Conservation (phyloP, 345 rosid species). For the Moricandia arvensis region DNA sequence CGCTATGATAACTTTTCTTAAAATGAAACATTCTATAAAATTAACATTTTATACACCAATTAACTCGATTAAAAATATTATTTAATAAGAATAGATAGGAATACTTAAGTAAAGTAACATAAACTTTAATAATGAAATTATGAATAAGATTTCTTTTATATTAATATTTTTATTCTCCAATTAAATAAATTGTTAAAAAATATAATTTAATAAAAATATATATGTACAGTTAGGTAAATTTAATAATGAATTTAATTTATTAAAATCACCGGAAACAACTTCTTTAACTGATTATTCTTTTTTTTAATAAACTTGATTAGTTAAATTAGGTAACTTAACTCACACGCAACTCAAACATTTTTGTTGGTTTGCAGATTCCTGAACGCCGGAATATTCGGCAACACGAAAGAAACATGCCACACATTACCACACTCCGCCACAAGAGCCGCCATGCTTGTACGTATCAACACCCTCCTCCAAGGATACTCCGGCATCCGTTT, state of each 20-base stretch:
- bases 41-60: no score
- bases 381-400: constrained; percentile 68
- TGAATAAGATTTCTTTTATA: no score
- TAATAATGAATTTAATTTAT: neutral
- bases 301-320: neutral
- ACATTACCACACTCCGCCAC: constrained; percentile 59
- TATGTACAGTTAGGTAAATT: neutral
- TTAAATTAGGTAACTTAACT: constrained; percentile 18
- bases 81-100: no score
- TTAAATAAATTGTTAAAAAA: no score
- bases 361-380: constrained; percentile 45
- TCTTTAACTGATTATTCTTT: neutral
- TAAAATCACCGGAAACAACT: neutral
- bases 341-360: constrained; percentile 14
- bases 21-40: neutral
- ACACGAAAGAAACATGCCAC: constrained; percentile 57
- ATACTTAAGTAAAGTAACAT: no score
- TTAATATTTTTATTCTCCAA: no score
- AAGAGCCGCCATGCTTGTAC: constrained; percentile 74
- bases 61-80: no score
- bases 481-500: constrained; percentile 78
- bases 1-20: neutral
- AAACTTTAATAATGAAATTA: no score
- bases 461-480: constrained; percentile 73
- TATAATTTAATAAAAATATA: no score